Percentiles rank a stretch among this genome's conserved stretches.
These are phyloP conservation scores for Craterostigma plantagineum DNA, from an alignment of 257 asterid species.

Conservation along the genomic window DNA sequence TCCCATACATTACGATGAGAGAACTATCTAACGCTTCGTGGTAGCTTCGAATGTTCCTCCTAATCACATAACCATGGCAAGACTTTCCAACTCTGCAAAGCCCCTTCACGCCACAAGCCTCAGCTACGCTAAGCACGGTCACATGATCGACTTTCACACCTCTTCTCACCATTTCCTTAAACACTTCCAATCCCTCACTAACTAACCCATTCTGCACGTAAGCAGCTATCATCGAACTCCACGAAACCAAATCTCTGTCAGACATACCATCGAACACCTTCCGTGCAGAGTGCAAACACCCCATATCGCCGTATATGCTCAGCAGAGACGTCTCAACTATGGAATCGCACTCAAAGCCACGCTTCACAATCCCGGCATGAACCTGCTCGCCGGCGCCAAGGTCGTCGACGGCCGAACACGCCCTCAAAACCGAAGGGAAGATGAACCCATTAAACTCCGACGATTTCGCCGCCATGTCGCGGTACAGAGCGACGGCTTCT, in stretches of 20 bases:
- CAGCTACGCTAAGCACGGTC: constrained; percentile 51
- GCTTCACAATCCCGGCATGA: constrained; percentile 49
- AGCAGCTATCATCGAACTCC: constrained; percentile 56
- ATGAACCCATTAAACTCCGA: constrained; percentile 26
- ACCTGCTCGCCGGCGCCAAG: constrained; percentile 34
- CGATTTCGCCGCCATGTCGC: constrained; percentile 14
- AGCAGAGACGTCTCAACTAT: constrained; percentile 46
- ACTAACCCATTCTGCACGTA: constrained; percentile 29
- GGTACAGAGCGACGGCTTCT: constrained; percentile 42
- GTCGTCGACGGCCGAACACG: constrained; percentile 52
- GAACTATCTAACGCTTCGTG: constrained; percentile 44
- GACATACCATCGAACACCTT: constrained; percentile 55
- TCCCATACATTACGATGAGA: constrained; percentile 78
- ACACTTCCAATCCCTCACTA: constrained; percentile 34
- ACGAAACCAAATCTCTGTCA: constrained; percentile 41
- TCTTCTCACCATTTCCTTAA: constrained; percentile 36
- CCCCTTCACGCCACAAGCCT: constrained; percentile 72
- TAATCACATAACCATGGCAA: constrained; percentile 41
- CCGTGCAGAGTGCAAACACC: constrained; percentile 32
- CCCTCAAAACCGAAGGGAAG: constrained; percentile 67
- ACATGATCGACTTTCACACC: constrained; percentile 49
- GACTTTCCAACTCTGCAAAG: constrained; percentile 33
- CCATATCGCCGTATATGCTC: constrained; percentile 68
- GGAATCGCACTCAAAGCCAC: constrained; percentile 49
- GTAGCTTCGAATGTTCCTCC: constrained; percentile 20